A percentile compares a stretch with the other conserved stretches of the same genome.
phyloP scores from a whole-genome alignment of 352 stramenopile species.

The Phytophthora syringae region DNA sequence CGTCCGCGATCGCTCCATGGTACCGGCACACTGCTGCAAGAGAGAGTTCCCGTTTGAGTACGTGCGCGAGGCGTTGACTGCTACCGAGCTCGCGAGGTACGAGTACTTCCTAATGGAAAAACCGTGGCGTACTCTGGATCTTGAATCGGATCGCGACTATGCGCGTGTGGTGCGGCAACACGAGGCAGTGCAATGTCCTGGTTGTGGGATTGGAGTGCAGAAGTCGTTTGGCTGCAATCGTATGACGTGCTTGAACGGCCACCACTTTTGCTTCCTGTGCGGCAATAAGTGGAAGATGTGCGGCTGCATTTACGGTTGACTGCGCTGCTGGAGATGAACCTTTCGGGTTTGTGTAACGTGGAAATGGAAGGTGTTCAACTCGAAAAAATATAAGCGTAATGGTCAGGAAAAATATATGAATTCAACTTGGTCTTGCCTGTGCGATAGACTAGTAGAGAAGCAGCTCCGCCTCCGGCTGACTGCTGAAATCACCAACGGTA shows the following conservation, averaged over 20 bases:
- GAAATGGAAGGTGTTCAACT: not conserved
- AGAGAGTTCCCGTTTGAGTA: slow-evolving; percentile 75
- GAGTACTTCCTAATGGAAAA: slow-evolving; percentile 66
- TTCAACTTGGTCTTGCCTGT: not conserved
- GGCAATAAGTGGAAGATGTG: slow-evolving; percentile 50
- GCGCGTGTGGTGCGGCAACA: slow-evolving; percentile 39
- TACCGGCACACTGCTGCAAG: slow-evolving; percentile 76
- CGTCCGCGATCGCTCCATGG: slow-evolving; percentile 56
- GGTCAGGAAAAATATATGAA: not conserved
- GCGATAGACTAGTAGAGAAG: slow-evolving; percentile 40
- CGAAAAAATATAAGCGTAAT: slow-evolving; percentile 1
- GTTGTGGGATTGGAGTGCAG: slow-evolving; percentile 72
- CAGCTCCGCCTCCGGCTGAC: slow-evolving; percentile 30
- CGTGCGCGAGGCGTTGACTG: slow-evolving; percentile 47
- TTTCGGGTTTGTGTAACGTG: not conserved
- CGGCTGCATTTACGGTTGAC: slow-evolving; percentile 22
- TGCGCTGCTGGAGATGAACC: not conserved
- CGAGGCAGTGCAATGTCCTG: slow-evolving; percentile 64
- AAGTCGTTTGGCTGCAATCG: slow-evolving; percentile 57
- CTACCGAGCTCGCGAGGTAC: slow-evolving; percentile 43
- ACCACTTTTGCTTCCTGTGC: slow-evolving; percentile 73
- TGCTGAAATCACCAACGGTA: slow-evolving; percentile 34
- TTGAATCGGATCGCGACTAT: slow-evolving; percentile 74
- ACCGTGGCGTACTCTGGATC: slow-evolving; percentile 44
- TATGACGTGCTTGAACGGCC: slow-evolving; percentile 63